Conservation (phyloP, 2,329 filamentous ascomycete genomes). For the Drechslera avenae region DNA sequence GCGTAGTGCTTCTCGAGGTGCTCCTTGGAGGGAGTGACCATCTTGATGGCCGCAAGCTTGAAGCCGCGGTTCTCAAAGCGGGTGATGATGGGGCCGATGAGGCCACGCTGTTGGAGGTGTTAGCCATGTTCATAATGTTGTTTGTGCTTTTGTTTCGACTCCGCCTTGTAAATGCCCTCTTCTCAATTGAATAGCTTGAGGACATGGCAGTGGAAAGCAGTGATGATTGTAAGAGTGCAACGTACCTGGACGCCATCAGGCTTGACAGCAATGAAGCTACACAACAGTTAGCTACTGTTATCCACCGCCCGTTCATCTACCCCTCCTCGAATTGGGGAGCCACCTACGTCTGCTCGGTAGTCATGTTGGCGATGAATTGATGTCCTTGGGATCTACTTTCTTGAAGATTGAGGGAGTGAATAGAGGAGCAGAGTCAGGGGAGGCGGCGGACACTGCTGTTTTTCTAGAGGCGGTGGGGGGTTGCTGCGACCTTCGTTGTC, state of each 20-base stretch:
- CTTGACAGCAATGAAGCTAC: conserved; percentile 99
- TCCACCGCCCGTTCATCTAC: no score
- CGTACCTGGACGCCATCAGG: conserved; percentile 97
- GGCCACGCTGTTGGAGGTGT: conserved; percentile 73
- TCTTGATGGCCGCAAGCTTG: conserved; percentile 99
- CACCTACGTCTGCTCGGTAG: conserved; percentile 86
- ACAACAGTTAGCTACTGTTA: conserved; percentile 36
- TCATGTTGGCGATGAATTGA: conserved; percentile 50
- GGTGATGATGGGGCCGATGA: conserved; percentile 95
- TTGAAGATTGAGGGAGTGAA: conserved; percentile 49
- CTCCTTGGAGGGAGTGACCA: conserved; percentile 83
- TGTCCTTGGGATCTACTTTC: conserved; percentile 55
- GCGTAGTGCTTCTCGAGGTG: conserved; percentile 98
- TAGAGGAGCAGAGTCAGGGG: conserved; percentile 15
- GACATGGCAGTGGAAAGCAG: neutral
- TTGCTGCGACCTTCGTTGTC: conserved; percentile 19
- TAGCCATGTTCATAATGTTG: conserved; percentile 19
- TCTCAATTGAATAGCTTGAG: neutral
- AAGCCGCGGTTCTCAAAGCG: conserved; percentile 98
- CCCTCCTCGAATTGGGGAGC: neutral
- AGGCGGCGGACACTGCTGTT: conserved; percentile 27
- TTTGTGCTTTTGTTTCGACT: conserved; percentile 7
- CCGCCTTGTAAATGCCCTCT: neutral
- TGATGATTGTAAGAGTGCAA: neutral
- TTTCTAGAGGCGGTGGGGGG: conserved; percentile 19